Conservation (phyloP, 2,329 filamentous ascomycete genomes). For the Cladosporium sp. region DNA sequence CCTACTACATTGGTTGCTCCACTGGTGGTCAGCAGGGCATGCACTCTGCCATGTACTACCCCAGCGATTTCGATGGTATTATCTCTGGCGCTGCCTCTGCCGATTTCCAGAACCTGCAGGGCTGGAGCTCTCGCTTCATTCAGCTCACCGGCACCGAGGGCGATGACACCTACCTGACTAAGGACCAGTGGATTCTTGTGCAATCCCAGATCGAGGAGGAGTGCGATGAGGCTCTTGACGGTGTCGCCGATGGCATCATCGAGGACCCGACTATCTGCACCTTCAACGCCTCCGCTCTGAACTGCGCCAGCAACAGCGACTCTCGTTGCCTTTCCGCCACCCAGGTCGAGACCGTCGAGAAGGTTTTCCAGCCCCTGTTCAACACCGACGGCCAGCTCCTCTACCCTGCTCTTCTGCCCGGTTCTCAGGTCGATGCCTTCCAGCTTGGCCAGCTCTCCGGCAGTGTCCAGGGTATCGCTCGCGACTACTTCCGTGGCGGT, state of each 20-base stretch:
- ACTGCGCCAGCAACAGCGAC: conserved; percentile 35
- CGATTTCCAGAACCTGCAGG: conserved; percentile 41
- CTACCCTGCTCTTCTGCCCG: conserved; percentile 48
- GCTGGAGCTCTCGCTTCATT: conserved; percentile 42
- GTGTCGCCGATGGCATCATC: conserved; percentile 45
- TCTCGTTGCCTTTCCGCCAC: conserved; percentile 40
- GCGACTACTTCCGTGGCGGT: conserved; percentile 48
- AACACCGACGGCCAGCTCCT: conserved; percentile 42
- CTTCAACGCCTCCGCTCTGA: conserved; percentile 30
- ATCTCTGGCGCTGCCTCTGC: conserved; percentile 42
- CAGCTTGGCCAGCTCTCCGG: conserved; percentile 37
- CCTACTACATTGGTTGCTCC: conserved; percentile 47
- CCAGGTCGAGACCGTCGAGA: conserved; percentile 42
- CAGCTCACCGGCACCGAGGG: conserved; percentile 36
- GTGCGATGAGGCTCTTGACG: conserved; percentile 48
- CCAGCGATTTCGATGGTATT: conserved; percentile 46
- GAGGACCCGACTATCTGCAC: conserved; percentile 43
- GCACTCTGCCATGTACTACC: conserved; percentile 42
- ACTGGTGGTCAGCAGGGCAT: conserved; percentile 45
- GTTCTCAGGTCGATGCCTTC: conserved; percentile 39
- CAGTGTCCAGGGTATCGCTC: conserved; percentile 38
- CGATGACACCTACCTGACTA: conserved; percentile 38
- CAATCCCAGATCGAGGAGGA: conserved; percentile 43
- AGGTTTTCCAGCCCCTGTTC: conserved; percentile 40
- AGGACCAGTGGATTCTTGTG: conserved; percentile 39